Evolutionary conservation across 192 early-diverging fungal genomes (phyloP), one percentile per base, ranked within the genome.

Genomic region (Bifiguratus adelaidae): DNA sequence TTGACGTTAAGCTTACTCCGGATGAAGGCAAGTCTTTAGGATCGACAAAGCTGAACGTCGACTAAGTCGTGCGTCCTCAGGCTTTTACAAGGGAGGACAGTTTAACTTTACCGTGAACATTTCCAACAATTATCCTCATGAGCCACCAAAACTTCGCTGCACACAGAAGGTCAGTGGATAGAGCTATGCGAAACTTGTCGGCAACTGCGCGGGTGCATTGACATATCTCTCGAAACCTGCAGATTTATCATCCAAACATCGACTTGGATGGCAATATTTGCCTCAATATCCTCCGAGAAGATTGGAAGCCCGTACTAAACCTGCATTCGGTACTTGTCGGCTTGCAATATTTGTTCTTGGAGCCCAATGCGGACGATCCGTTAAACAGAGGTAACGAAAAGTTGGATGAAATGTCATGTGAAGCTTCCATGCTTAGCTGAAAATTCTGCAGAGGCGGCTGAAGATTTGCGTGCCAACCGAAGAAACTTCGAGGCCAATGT

Each of bases 281-380:
- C 53, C 68, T 98, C 22, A 96, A 96, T 63, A 89, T 98, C 49
- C 68, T 98, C 52, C 82, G 95, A 48, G 93, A 98, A 60, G 92
- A 98, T 64, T 98, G 95, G 95, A 94, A 92, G 56, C 95, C 95
- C 2, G 95, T 95, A n/a, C 73, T 96, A 41, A 92, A 86, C 55
- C 74, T 99, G 41, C 85, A 91, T 58, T 72, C 89, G 30, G 79
- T 95, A 22, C 55, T 96, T 49, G 85, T 99, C 48, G 92, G 92
- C 4, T 58, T 97, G 40, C 87, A 92, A 53, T 87, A 90, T 63
- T 61, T 99, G 35, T 91, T 99, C 51, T 56, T 90, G 55, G 92
- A 86, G 41, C 95, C 95, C 0, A 96, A 99, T 58, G 80, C 93
- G 1, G 90, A 94, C 30, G 95, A 99, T 73, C 95, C 95, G 48